Evolutionary conservation across 305 asterid genomes (phyloP), one percentile per base, ranked within the genome.

Genomic region (Fraxinus albicans): DNA sequence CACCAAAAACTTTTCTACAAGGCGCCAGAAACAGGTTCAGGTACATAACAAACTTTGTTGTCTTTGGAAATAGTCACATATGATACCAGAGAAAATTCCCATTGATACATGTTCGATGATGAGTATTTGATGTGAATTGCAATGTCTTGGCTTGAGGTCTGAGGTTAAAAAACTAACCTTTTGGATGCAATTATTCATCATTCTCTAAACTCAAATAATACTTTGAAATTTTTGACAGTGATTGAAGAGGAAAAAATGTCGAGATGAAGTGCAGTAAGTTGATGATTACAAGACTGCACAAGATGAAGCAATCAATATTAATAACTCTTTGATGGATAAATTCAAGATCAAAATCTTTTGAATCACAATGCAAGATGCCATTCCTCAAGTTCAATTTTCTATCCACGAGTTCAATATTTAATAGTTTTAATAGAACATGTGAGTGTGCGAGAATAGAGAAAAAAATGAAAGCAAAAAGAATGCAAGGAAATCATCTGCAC

Each of bases 311-410:
- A 79, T 27, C 78, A 65, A 74, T 34, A 23, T n/a, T 6, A 8
- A 21, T 67, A 9, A 6, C n/a, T 21, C 31, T 31, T n/a, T 31
- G 2, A 60, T 7, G 73, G 17, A 76, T 38, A 21, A 42, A 67
- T 78, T 76, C 78, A 82, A 63, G 72, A 63, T 63, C 75, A 65
- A 79, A 65, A 40, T 72, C 42, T 76, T 79, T 13, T 4, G 25
- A 60, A 76, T 69, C 78, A 77, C 50, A 77, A 31, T 38, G 73
- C 76, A 70, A 75, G 67, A 77, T 50, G 29, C 33, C 72, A 77
- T 25, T 50, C 78, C 73, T 80, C 77, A 73, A 23, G 74, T 53
- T 77, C 81, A 75, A 36, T 63, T 36, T 58, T 72, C 33, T 8
- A 63, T 19, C 72, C 72, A 63, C 73, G 6, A 8, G 73, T 9